These are phyloP conservation scores for Starmera stellimalicola DNA, from an alignment of 1,139 yeast species.

Conservation along the genomic window DNA sequence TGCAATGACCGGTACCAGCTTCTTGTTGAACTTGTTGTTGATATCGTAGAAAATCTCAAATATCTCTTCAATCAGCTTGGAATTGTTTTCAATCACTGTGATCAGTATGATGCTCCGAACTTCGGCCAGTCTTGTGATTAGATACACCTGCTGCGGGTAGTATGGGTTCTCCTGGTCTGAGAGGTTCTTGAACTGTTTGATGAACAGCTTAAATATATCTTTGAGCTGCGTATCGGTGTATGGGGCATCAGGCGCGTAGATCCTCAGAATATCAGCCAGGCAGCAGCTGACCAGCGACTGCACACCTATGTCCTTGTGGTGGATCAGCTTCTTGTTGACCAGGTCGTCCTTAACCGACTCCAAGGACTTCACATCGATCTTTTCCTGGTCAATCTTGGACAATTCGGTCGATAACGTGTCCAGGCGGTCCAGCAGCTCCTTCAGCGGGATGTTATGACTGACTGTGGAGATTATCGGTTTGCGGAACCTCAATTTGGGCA, in stretches of 20 bases:
- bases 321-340: constrained; percentile 46
- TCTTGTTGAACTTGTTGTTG: constrained; percentile 27
- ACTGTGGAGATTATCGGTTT: constrained; percentile 46
- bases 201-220: constrained; percentile 53
- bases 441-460: constrained; percentile 44
- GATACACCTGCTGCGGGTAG: constrained; percentile 55
- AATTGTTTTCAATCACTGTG: constrained; percentile 64
- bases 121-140: constrained; percentile 65
- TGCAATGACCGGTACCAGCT: constrained; percentile 49
- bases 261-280: constrained; percentile 62
- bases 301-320: constrained; percentile 59
- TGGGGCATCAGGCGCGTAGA: constrained; percentile 91
- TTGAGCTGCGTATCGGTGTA: constrained; percentile 55
- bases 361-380: constrained; percentile 36
- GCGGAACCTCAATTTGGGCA: constrained; percentile 28
- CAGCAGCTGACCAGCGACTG: constrained; percentile 69
- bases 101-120: constrained; percentile 72
- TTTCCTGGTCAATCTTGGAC: constrained; percentile 51
- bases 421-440: constrained; percentile 41
- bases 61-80: constrained; percentile 40
- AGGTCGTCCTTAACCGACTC: constrained; percentile 42
- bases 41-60: constrained; percentile 59
- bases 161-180: constrained; percentile 54
- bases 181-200: constrained; percentile 51
- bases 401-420: constrained; percentile 49